Conservation (phyloP, 2,329 filamentous ascomycete species). For the Fusarium coicis region DNA sequence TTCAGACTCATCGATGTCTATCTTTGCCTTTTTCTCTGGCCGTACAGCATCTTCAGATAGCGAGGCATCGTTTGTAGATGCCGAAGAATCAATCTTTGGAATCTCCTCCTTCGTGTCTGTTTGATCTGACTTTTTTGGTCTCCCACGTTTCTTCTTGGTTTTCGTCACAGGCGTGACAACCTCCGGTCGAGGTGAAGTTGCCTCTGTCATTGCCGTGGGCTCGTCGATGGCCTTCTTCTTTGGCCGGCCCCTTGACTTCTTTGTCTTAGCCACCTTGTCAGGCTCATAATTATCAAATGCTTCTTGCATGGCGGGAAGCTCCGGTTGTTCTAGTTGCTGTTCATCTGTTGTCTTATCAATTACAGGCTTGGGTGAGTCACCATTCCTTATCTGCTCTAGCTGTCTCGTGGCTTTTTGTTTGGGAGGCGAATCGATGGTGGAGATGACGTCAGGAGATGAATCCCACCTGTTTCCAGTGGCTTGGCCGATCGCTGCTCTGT, state of each 20-base stretch:
- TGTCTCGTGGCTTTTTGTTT: slow-evolving; percentile 11
- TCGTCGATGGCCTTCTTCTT: slow-evolving; percentile 41
- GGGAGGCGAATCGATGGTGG: slow-evolving; percentile 25
- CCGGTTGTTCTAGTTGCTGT: background rate
- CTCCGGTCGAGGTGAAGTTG: background rate
- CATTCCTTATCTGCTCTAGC: slow-evolving; percentile 2
- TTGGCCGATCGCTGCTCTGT: background rate
- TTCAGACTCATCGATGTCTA: background rate
- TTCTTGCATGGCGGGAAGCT: slow-evolving; percentile 2
- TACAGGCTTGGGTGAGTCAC: background rate
- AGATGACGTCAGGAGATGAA: slow-evolving; percentile 44
- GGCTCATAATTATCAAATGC: slow-evolving; percentile 16
- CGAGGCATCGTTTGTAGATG: slow-evolving; percentile 1
- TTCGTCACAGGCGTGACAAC: slow-evolving; percentile 20
- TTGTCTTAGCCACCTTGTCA: slow-evolving; percentile 37
- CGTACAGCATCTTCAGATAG: slow-evolving; percentile 9
- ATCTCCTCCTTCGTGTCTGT: slow-evolving; percentile 12
- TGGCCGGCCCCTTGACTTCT: slow-evolving; percentile 49
- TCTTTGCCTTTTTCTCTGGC: slow-evolving; percentile 4
- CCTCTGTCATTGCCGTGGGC: slow-evolving; percentile 16
- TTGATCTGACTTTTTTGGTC: slow-evolving; percentile 54
- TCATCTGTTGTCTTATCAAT: slow-evolving; percentile 9
- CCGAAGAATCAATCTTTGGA: background rate
- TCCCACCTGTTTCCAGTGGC: slow-evolving; percentile 9
- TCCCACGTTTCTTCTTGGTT: slow-evolving; percentile 54